phyloP scores from a whole-genome alignment of 1,284 basidiomycete species.

The Earliella scabrosa region DNA sequence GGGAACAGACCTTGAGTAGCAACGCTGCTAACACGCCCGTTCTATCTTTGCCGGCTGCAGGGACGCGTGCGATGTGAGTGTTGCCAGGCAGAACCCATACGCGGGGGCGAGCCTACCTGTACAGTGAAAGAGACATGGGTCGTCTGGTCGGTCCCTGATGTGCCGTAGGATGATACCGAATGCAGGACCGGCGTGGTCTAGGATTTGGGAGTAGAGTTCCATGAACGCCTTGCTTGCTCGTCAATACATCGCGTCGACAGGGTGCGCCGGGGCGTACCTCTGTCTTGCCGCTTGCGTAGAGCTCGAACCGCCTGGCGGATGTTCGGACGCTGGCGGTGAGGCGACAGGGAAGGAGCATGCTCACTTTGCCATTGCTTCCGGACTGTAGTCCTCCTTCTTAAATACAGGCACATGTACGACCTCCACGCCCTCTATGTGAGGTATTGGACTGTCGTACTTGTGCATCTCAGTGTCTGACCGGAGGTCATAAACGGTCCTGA shows the following conservation, averaged over 20 bases:
- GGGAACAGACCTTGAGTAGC: slow-evolving; percentile 58
- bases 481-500: slow-evolving; percentile 71
- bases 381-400: slow-evolving; percentile 75
- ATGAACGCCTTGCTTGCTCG: slow-evolving; percentile 65
- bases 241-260: slow-evolving; percentile 8
- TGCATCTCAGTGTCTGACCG: slow-evolving; percentile 77
- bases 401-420: slow-evolving; percentile 70
- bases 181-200: slow-evolving; percentile 69
- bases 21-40: slow-evolving; percentile 79
- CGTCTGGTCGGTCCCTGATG: slow-evolving; percentile 67
- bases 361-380: slow-evolving; percentile 80
- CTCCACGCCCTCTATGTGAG: slow-evolving; percentile 62
- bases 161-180: slow-evolving; percentile 71
- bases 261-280: slow-evolving; percentile 49
- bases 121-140: slow-evolving; percentile 73
- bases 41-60: slow-evolving; percentile 71
- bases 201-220: slow-evolving; percentile 78
- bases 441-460: slow-evolving; percentile 69
- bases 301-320: slow-evolving; percentile 61
- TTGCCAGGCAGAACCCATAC: not conserved
- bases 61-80: not conserved
- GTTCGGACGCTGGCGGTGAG: too few species aligned
- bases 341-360: too few species aligned
- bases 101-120: slow-evolving; percentile 50
- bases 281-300: slow-evolving; percentile 80